These are phyloP conservation scores for Juncus inflexus DNA, from an alignment of 176 grass and related monocot species.

Conservation along the genomic window DNA sequence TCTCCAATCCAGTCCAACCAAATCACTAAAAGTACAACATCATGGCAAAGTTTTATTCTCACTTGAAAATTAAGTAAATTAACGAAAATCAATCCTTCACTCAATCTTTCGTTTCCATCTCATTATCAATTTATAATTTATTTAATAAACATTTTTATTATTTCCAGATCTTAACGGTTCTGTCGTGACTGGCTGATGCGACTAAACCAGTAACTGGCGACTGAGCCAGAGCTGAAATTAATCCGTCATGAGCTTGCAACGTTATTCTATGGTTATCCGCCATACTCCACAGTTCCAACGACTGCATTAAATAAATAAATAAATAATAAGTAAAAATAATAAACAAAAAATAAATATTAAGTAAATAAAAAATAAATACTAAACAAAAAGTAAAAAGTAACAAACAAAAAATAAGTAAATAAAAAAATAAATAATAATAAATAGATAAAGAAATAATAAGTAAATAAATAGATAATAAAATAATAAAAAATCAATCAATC, in stretches of 20 bases:
- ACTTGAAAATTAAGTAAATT: slow-evolving; percentile 9
- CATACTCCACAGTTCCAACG: slow-evolving; percentile 78
- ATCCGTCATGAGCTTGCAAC: slow-evolving; percentile 59
- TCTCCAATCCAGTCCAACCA: slow-evolving; percentile 16
- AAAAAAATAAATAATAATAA: neutral
- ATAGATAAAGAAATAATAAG: too few relatives aligned
- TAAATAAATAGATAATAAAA: too few relatives aligned
- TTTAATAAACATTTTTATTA: slow-evolving; percentile 17
- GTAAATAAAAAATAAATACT: too few relatives aligned
- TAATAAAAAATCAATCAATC: too few relatives aligned
- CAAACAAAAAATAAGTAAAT: too few relatives aligned
- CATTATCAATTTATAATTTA: slow-evolving; percentile 6
- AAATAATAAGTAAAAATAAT: neutral
- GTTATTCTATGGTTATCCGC: slow-evolving; percentile 43
- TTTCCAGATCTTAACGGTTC: slow-evolving; percentile 90
- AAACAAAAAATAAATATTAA: neutral
- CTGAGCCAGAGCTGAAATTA: slow-evolving; percentile 59
- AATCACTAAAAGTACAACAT: slow-evolving; percentile 17
- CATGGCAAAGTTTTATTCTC: slow-evolving; percentile 23
- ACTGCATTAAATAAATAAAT: slow-evolving; percentile 42
- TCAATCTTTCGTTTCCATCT: slow-evolving; percentile 5
- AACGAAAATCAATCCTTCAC: neutral
- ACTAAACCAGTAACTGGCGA: slow-evolving; percentile 43
- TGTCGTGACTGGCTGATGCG: slow-evolving; percentile 89
- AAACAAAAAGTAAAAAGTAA: too few relatives aligned